Evolutionary conservation across 1,139 yeast genomes (phyloP).

Genomic region (Trichomonascaceae sp.): DNA sequence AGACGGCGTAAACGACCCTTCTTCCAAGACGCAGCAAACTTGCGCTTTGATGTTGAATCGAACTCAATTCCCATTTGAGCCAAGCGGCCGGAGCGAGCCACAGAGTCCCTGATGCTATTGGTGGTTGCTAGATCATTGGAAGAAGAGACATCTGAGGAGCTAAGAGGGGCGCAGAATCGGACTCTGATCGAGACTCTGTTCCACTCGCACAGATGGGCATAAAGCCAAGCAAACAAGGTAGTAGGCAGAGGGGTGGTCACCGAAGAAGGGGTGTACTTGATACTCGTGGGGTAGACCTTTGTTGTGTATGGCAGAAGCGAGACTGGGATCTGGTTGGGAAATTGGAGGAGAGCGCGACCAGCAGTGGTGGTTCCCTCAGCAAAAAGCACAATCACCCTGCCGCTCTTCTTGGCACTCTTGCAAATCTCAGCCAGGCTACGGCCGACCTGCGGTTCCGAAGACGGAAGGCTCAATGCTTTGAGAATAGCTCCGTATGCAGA

Average conservation of each 20-base stretch:
- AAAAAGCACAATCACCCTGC: constrained; percentile 22
- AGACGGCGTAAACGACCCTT: no score
- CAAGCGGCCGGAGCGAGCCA: constrained; percentile 23
- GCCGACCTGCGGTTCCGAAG: background rate
- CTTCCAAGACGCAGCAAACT: constrained; percentile 21
- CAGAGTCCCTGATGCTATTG: constrained; percentile 13
- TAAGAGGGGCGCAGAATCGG: constrained; percentile 12
- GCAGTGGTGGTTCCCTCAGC: constrained; percentile 31
- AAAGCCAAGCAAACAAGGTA: constrained; percentile 11
- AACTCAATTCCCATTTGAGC: constrained; percentile 23
- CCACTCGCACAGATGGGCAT: constrained; percentile 8
- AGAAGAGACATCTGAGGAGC: constrained; percentile 8
- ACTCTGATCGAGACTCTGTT: constrained; percentile 15
- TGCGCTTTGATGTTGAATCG: constrained; percentile 18
- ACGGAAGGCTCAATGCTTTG: background rate
- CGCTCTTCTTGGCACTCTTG: constrained; percentile 13
- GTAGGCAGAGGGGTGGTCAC: constrained; percentile 17
- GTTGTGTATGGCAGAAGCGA: constrained; percentile 4
- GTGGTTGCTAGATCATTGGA: constrained; percentile 7
- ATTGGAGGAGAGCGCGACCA: constrained; percentile 27
- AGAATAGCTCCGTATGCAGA: background rate
- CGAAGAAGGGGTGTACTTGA: constrained; percentile 22
- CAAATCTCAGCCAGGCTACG: constrained; percentile 11
- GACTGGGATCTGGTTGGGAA: constrained; percentile 9
- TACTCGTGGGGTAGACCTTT: constrained; percentile 19